Evolutionary conservation across 306 rosid genomes (phyloP).

Genomic region (Lagenaria siceraria): DNA sequence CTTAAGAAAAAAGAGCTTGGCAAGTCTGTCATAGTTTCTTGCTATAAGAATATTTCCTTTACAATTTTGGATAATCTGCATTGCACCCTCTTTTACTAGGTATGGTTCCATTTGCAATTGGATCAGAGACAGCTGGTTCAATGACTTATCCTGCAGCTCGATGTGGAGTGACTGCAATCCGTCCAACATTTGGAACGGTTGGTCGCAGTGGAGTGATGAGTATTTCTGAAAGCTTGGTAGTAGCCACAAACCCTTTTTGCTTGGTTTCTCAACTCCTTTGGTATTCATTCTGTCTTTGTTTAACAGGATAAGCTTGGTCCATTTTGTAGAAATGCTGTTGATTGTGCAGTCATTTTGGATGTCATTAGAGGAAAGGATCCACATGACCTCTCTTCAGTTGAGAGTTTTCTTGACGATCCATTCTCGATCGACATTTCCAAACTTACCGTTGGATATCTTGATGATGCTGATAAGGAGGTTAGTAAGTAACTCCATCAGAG

Average conservation of each 20-base stretch:
- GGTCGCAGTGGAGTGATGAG: conserved; percentile 82
- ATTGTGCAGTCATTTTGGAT: conserved; percentile 59
- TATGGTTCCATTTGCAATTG: conserved; percentile 73
- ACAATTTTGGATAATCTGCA: background rate
- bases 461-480: conserved; percentile 72
- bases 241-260: background rate
- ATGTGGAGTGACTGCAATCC: conserved; percentile 65
- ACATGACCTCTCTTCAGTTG: conserved; percentile 48
- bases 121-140: conserved; percentile 72
- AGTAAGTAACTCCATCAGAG: conserved; percentile 4
- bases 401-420: conserved; percentile 44
- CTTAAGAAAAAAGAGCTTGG: background rate
- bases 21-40: background rate
- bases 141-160: conserved; percentile 59
- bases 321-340: conserved; percentile 58
- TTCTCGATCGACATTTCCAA: conserved; percentile 46
- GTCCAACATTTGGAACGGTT: conserved; percentile 60
- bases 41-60: background rate
- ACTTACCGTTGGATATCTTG: conserved; percentile 58
- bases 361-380: conserved; percentile 59
- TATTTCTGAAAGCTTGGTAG: conserved; percentile 76
- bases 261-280: background rate
- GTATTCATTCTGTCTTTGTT: conserved; percentile 17
- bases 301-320: conserved; percentile 71
- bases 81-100: conserved; percentile 21